Evolutionary conservation across 2,329 filamentous ascomycete genomes (phyloP).

Genomic region (Byssochlamys sp.): DNA sequence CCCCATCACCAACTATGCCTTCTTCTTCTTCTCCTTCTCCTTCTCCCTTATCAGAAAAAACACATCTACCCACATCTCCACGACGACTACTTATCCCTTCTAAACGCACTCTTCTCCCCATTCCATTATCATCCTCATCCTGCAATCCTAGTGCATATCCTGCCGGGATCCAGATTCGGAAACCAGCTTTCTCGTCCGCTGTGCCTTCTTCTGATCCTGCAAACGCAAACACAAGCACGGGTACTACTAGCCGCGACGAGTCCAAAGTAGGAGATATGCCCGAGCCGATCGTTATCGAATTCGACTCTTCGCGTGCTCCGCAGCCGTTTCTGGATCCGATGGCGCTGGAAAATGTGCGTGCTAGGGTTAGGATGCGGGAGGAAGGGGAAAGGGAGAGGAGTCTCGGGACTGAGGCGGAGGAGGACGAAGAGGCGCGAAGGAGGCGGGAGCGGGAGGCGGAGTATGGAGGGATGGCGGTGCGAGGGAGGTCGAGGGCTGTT

Average conservation of each 20-base stretch:
- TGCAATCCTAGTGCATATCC: constrained; percentile 16
- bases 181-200: constrained; percentile 8
- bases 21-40: background rate
- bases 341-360: constrained; percentile 21
- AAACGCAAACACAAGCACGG: background rate
- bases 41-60: background rate
- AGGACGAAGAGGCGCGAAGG: constrained; percentile 10
- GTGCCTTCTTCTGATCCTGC: background rate
- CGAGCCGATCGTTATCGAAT: constrained; percentile 13
- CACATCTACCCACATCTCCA: background rate
- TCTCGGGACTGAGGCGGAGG: constrained; percentile 4
- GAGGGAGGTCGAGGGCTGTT: constrained; percentile 14
- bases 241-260: background rate
- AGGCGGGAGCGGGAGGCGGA: constrained; percentile 17
- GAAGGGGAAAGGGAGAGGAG: background rate
- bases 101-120: constrained; percentile 17
- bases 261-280: constrained; percentile 23
- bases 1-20: no score
- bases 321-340: constrained; percentile 33
- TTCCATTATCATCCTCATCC: background rate
- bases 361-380: constrained; percentile 1
- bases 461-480: constrained; percentile 26
- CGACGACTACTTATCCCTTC: constrained; percentile 15
- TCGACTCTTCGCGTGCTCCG: constrained; percentile 22
- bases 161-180: constrained; percentile 11